Evolutionary conservation across 305 asterid genomes (phyloP).

Genomic region (Fraxinus platypoda): DNA sequence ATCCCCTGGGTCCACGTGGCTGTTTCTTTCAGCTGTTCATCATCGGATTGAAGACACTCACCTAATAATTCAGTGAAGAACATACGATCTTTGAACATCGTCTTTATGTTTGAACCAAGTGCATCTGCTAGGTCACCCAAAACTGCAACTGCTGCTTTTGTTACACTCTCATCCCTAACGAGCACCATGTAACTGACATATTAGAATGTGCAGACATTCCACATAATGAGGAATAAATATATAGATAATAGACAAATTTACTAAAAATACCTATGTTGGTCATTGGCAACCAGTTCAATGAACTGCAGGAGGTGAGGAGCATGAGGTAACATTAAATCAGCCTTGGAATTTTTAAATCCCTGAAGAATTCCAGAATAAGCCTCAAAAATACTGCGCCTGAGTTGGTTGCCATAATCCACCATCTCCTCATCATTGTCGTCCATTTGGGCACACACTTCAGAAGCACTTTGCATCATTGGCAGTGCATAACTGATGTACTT

Average conservation of each 20-base stretch:
- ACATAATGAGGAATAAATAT: not conserved
- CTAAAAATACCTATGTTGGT: slow-evolving; percentile 45
- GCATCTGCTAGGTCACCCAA: slow-evolving; percentile 89
- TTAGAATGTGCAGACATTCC: slow-evolving; percentile 7
- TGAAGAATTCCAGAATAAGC: slow-evolving; percentile 96
- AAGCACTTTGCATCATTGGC: slow-evolving; percentile 87
- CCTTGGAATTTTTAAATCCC: slow-evolving; percentile 75
- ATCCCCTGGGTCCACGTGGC: slow-evolving; percentile 88
- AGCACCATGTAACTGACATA: slow-evolving; percentile 16
- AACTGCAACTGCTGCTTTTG: slow-evolving; percentile 83
- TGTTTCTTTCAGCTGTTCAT: slow-evolving; percentile 73
- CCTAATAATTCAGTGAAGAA: slow-evolving; percentile 51
- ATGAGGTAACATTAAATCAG: slow-evolving; percentile 66
- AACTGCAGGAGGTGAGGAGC: slow-evolving; percentile 82
- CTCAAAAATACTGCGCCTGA: slow-evolving; percentile 78
- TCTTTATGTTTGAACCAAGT: slow-evolving; percentile 64
- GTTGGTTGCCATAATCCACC: slow-evolving; percentile 81
- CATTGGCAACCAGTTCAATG: slow-evolving; percentile 64
- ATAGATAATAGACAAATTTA: not conserved
- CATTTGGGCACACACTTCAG: slow-evolving; percentile 69
- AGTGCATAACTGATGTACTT: slow-evolving; percentile 63
- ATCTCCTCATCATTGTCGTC: slow-evolving; percentile 71
- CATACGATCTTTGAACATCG: slow-evolving; percentile 50
- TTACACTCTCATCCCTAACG: slow-evolving; percentile 67
- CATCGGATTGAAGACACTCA: slow-evolving; percentile 78